Evolutionary conservation across 108 stramenopile species (phyloP).

Genomic region (Nitzschia palea): DNA sequence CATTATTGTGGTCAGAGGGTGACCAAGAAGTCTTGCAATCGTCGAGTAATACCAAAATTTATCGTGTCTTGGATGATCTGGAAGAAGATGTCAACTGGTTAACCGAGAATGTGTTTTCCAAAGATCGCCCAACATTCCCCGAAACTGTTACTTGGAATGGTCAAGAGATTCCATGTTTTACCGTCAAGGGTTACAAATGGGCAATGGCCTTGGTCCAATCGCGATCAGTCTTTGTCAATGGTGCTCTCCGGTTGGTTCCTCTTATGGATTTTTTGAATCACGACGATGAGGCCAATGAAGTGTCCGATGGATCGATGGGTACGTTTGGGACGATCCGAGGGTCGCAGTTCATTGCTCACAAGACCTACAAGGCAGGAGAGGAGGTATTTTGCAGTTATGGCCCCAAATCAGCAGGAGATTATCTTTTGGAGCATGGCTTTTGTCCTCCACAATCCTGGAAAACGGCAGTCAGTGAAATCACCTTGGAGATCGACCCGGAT

Average conservation of each 20-base stretch:
- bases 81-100: constrained; percentile 85
- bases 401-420: constrained; percentile 89
- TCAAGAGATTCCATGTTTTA: constrained; percentile 63
- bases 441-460: constrained; percentile 58
- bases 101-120: constrained; percentile 53
- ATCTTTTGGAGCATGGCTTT: constrained; percentile 91
- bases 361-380: constrained; percentile 49
- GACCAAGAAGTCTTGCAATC: constrained; percentile 81
- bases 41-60: constrained; percentile 77
- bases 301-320: constrained; percentile 61
- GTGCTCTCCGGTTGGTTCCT: constrained; percentile 74
- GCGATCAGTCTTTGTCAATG: constrained; percentile 86
- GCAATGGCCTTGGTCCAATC: constrained; percentile 79
- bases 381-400: constrained; percentile 83
- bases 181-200: constrained; percentile 71
- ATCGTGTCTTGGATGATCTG: constrained; percentile 76
- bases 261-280: constrained; percentile 88
- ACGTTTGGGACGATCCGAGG: constrained; percentile 74
- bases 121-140: constrained; percentile 60
- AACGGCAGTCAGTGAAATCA: constrained; percentile 63
- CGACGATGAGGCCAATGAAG: constrained; percentile 61
- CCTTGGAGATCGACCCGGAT: constrained; percentile 71
- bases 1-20: constrained; percentile 72
- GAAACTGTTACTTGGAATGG: constrained; percentile 41
- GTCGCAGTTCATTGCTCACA: constrained; percentile 48